Evolutionary conservation across 495 filamentous ascomycete species (phyloP), one percentile per base, ranked within the genome.

Genomic region (Daldinia bambusicola): DNA sequence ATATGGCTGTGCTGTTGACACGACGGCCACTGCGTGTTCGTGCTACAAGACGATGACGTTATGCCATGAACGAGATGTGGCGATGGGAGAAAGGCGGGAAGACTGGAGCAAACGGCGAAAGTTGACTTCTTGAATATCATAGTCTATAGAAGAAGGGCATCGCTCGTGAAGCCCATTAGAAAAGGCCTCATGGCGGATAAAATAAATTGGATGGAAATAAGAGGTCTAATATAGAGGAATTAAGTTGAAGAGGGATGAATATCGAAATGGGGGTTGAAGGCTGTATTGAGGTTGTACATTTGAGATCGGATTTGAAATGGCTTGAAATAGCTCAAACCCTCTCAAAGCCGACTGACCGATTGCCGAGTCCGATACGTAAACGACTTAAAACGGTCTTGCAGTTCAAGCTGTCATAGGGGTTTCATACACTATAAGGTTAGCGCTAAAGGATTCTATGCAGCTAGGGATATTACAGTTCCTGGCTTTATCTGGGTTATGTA

Each of bases 71-170:
- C 66, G 12, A 69, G 31, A 6, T 70, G 62, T 16, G 70, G 51
- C 50, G 68, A 65, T 16, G 60, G 70, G 38, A 71, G 51, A 6
- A 72, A 52, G 31, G 70, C 56, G 16, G 72, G 43, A 41, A 63
- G 60, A 74, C 64, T 62, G 53, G 75, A 72, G 65, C 52, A 79
- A 9, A 81, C 26, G 38, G 74, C 70, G 43, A 70, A 36, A 32
- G 75, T 61, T 50, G 78, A 69, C 66, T 78, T 80, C 53, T 71
- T 80, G 55, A 78, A 62, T 14, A 75, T 75, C 80, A 81, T 83
- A 53, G 40, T 81, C 66, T 67, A 58, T 30, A 37, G 14, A 32
- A 59, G 63, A 58, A 60, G 56, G 61, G 71, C 63, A 75, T 70
- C 55, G 61, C 58, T 66, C 34, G 30, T 63, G 58, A 70, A 66